Base-by-base conservation (phyloP, 1,284 basidiomycete species). In the Wolfiporia cocos region DNA sequence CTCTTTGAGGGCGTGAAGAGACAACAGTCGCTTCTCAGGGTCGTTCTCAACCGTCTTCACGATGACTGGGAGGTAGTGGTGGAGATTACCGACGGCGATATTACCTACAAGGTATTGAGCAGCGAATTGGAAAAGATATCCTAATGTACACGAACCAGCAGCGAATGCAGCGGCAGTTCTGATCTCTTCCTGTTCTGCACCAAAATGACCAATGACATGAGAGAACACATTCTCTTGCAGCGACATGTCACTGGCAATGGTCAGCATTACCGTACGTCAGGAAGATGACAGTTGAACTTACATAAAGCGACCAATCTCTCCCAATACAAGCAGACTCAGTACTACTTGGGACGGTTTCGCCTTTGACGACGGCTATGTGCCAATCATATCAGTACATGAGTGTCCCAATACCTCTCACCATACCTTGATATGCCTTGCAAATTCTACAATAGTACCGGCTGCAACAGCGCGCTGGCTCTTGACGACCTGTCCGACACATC, bases 1-100 rank as follows among this genome's bases (percentile, higher is more conserved):
- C 73, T 99, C 96, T 66, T 97, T 97, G 29, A 98, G 69, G 10
- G 94, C 90, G 55, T 97, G 90, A 35, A 99, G 72, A 12, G 92
- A 83, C 15, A 97, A 67, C 20, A 95, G 65, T 10, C 91, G 79
- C 54, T 82, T 86, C 56, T 86, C 80, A n/a, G 81, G 74, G 55
- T 88, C 80, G 11, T 69, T 75, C 50, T 91, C 76, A 31, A 96
- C 81, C 51, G 91, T 76, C 51, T 85, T 81, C 51, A 96, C 78
- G 50, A 99, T 86, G 10, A 74, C 69, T 11, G 92, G 92, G 5
- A 99, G 71, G 73, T 92, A 94, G 48, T 82, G 75, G 14, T 83
- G 76, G 12, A 93, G 71, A 47, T 92, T 92, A 2, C 94, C 94
- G 24, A 96, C 92, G 5, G 94, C 87, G 49, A 99, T 90, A 61